Conservation (phyloP, 129 eudicot species). For the Tanacetum coccineum region DNA sequence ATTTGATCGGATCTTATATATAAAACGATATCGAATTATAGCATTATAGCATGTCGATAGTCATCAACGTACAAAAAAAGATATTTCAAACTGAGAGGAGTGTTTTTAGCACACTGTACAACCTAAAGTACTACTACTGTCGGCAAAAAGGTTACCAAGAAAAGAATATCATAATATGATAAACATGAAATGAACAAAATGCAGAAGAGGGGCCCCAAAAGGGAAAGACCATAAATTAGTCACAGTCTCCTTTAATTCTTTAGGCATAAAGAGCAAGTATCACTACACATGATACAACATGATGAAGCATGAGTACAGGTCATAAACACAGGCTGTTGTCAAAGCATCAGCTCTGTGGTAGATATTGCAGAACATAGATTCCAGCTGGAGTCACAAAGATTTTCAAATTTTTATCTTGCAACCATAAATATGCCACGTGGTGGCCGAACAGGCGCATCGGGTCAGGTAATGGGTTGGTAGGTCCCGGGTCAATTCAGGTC, state of each 20-base stretch:
- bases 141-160: slow-evolving; percentile 15
- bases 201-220: slow-evolving; percentile 19
- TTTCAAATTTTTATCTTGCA: neutral
- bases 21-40: too few species aligned
- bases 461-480: too few species aligned
- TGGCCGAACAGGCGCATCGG: too few species aligned
- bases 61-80: too few species aligned
- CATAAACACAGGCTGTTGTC: slow-evolving; percentile 29
- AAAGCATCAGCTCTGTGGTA: slow-evolving; percentile 13
- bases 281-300: slow-evolving; percentile 23
- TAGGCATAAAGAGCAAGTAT: slow-evolving; percentile 22
- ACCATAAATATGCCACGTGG: neutral
- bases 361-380: slow-evolving; percentile 7
- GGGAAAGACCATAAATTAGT: neutral
- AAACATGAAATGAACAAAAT: slow-evolving; percentile 10
- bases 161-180: neutral
- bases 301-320: slow-evolving; percentile 23
- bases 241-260: slow-evolving; percentile 2
- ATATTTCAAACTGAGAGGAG: too few species aligned
- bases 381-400: neutral
- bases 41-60: too few species aligned
- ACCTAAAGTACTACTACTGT: neutral
- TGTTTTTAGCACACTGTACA: neutral
- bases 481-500: too few species aligned
- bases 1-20: too few species aligned